Evolutionary conservation across 257 asterid species (phyloP), one percentile per base, ranked within the genome.

Genomic region (Fraxinus americana): DNA sequence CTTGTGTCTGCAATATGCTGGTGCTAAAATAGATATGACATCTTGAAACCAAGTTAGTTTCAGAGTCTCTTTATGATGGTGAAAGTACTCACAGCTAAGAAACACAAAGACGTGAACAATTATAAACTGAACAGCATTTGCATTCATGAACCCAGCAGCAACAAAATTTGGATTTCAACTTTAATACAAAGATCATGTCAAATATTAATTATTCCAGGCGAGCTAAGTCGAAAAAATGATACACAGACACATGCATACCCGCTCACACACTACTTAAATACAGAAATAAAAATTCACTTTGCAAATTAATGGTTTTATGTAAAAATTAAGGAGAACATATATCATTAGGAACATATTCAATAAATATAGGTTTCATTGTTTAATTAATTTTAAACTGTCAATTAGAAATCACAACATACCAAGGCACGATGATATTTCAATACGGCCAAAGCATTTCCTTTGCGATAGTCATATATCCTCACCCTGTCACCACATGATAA

Each of bases 371-470:
- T 57, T 17, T 57, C 66, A 14, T n/a, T 7, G 1, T n/a, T 57
- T 57, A n/a, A 57, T 57, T 57, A 57, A 57, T 57, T 17, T 0
- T 23, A 19, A 67, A 50, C 69, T 36, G 7, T 25, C 29, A 21
- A 63, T 25, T 45, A 14, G 59, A 16, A 48, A 8, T 29, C 13
- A 74, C 34, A 4, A 50, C 80, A 50, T 82, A 87, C 88, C 77
- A 69, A 82, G 71, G 79, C 83, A 13, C 86, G 92, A 85, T 95
- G 99, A 83, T 95, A 95, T 71, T 93, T 95, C 93, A 95, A 72
- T 74, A 95, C 75, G 38, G 99, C 98, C 94, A 95, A 80, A 12
- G 99, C 88, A 73, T 82, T 93, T 79, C 97, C 99, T 80, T 82
- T 91, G 70, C 92, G 92, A 84, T 95, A 93, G 71, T 91, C 90